phyloP scores from a whole-genome alignment of 2,329 filamentous ascomycete genomes.

The Trichophyton schoenleinii region DNA sequence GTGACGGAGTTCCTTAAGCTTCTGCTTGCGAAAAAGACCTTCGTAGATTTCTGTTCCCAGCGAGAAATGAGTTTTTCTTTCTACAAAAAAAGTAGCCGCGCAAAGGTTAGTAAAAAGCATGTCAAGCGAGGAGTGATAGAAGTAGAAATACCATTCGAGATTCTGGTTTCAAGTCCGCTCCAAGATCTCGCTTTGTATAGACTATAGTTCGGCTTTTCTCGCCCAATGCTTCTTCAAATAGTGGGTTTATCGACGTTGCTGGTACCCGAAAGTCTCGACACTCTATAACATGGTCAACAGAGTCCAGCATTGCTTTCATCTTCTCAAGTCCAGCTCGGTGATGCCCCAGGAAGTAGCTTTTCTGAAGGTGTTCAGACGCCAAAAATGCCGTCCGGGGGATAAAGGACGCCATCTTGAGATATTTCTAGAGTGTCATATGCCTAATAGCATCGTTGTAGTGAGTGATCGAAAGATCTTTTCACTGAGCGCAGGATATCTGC shows the following conservation, averaged over 20 bases:
- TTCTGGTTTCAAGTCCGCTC: conserved; percentile 32
- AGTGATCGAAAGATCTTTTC: not conserved
- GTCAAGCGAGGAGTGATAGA: not conserved
- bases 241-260: conserved; percentile 74
- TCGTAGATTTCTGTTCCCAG: conserved; percentile 23
- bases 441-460: not conserved
- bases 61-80: conserved; percentile 23
- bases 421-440: not conserved
- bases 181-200: conserved; percentile 82
- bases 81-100: conserved; percentile 12
- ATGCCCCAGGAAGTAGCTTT: conserved; percentile 91
- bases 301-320: conserved; percentile 69
- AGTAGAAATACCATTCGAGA: conserved; percentile 29
- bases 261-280: conserved; percentile 89
- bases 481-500: not conserved
- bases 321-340: conserved; percentile 68
- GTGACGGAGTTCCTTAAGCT: conserved; percentile 21
- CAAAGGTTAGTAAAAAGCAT: not conserved
- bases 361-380: conserved; percentile 59
- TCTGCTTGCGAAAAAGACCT: conserved; percentile 25
- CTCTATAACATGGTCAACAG: conserved; percentile 80
- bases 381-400: conserved; percentile 62
- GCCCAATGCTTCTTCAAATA: conserved; percentile 67
- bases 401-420: conserved; percentile 38
- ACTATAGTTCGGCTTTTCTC: conserved; percentile 66